Evolutionary conservation across 2,329 filamentous ascomycete genomes (phyloP), one percentile per base, ranked within the genome.

Genomic region (Cryphonectria carpinicola): DNA sequence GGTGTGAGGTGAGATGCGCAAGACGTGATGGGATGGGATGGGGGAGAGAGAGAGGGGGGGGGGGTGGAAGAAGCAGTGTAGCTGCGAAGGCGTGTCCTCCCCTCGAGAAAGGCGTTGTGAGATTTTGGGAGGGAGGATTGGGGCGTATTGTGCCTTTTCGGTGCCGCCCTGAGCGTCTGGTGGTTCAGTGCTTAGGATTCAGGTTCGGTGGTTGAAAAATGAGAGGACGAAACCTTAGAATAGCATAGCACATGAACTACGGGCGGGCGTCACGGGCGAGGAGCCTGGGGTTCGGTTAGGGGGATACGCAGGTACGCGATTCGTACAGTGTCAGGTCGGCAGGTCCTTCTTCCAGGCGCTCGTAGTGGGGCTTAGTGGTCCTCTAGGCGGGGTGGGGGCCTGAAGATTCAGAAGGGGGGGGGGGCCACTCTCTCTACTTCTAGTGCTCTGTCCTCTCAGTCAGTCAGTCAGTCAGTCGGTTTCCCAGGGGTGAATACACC

Each of bases 51-150:
- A 32, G 28, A 32, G 28, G 28, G 25, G 37, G 41, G 19, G 43
- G 37, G n/a, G 7, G n/a, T n/a, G n/a, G 13, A 22, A 49, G 32
- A 11, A 35, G 43, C 43, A 41, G 32, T 65, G n/a, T 7, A 35
- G 63, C 63, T 32, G 58, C 35, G 8, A 61, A 61, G 58, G 35
- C 58, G 35, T 61, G 5, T 19, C 35, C 58, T 61, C 35, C 17
- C 58, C 58, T 39, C 32, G 6, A 32, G 52, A 10, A 32, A 43
- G 13, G 43, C 39, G 39, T 32, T 46, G 62, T 65, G 63, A 65
- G 63, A 52, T 65, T 52, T 65, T 65, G 63, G 62, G 63, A 65
- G 63, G 41, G 63, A 49, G 19, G 43, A 49, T n/a, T 35, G 28
- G 41, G 63, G 63, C 41, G 54, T 49, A 39, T 13, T 13, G 25